Evolutionary conservation across 352 stramenopile species (phyloP).

Genomic region (Phytophthora quininea): DNA sequence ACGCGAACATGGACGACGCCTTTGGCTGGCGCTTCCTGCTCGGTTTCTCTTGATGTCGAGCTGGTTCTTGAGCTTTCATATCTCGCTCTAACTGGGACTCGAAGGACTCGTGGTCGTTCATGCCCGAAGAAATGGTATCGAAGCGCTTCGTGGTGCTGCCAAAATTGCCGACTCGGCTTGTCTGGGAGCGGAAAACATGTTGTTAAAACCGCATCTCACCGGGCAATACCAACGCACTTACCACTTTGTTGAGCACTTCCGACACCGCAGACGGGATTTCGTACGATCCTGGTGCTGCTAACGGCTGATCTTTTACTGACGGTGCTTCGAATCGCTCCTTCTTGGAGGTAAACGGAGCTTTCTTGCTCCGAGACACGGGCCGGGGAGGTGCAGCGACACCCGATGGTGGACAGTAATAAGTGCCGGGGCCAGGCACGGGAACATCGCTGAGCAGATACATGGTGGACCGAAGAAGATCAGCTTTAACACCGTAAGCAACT

Average conservation of each 20-base stretch:
- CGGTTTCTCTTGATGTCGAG: constrained; percentile 16
- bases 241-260: constrained; percentile 78
- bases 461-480: not conserved
- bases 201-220: not conserved
- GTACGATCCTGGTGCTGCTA: constrained; percentile 72
- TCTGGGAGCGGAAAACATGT: constrained; percentile 34
- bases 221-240: constrained; percentile 19
- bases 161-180: constrained; percentile 70
- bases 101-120: constrained; percentile 30
- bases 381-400: constrained; percentile 31
- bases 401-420: constrained; percentile 65
- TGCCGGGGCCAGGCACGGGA: constrained; percentile 48
- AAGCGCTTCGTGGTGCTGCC: constrained; percentile 81
- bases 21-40: constrained; percentile 43
- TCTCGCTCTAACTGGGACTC: constrained; percentile 69
- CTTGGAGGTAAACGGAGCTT: constrained; percentile 68
- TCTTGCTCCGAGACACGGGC: constrained; percentile 42
- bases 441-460: constrained; percentile 31
- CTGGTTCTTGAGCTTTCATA: constrained; percentile 43
- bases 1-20: constrained; percentile 70
- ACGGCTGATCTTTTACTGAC: constrained; percentile 50
- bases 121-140: constrained; percentile 47
- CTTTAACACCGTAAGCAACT: not conserved
- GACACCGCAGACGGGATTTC: constrained; percentile 60
- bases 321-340: constrained; percentile 68